A percentile compares a stretch with the other conserved stretches of the same genome.
These are phyloP conservation scores for Beverwykella pulmonaria DNA, from an alignment of 495 filamentous ascomycete species.

Conservation along the genomic window DNA sequence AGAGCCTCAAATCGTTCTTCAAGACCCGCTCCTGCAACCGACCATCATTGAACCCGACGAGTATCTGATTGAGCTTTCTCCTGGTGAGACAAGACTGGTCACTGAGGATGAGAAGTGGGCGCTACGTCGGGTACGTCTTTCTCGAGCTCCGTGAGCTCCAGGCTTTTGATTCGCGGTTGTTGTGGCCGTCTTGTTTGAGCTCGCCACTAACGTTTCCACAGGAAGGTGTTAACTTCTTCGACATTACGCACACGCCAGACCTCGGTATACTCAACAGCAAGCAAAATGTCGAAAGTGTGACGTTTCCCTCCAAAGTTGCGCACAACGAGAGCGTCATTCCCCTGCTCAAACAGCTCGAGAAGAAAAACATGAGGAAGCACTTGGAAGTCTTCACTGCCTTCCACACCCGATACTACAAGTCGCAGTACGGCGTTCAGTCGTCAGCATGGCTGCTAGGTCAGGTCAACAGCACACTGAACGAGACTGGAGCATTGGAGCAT, in stretches of 20 bases:
- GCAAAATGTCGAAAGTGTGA: conserved; percentile 46
- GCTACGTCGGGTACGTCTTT: conserved; percentile 69
- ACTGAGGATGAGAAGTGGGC: conserved; percentile 95
- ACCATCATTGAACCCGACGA: conserved; percentile 47
- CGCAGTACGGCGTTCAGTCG: conserved; percentile 79
- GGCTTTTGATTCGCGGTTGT: neutral
- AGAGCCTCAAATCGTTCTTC: conserved; percentile 25
- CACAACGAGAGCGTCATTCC: conserved; percentile 68
- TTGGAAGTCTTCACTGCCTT: conserved; percentile 68
- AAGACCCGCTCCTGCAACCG: conserved; percentile 16
- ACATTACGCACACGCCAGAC: conserved; percentile 75
- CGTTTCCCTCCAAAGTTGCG: conserved; percentile 68
- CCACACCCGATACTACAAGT: conserved; percentile 90
- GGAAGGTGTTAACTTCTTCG: conserved; percentile 90
- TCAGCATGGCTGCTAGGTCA: conserved; percentile 82
- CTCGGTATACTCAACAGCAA: conserved; percentile 53
- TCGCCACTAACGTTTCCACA: conserved; percentile 45
- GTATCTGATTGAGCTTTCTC: conserved; percentile 83
- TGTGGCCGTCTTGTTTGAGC: conserved; percentile 1
- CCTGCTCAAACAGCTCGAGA: conserved; percentile 68
- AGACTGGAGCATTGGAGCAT: conserved; percentile 67
- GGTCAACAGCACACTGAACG: conserved; percentile 70
- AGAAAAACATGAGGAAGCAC: conserved; percentile 75
- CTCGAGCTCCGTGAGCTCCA: neutral
- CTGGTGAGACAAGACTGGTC: conserved; percentile 81